Conservation (phyloP, 306 rosid species). For the Ochetophila trinervis region DNA sequence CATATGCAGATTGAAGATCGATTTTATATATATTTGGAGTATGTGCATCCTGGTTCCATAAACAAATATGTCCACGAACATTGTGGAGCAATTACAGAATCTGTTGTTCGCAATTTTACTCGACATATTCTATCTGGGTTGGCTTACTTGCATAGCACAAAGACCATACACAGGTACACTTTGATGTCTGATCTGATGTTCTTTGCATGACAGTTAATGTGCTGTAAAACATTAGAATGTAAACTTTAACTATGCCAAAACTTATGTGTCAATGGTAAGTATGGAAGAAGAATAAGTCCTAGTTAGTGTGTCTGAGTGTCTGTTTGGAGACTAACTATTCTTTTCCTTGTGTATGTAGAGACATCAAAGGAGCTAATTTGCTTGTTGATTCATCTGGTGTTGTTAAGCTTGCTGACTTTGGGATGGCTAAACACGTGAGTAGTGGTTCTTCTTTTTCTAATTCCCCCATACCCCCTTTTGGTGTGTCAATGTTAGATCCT, state of each 20-base stretch:
- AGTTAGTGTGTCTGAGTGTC: neutral
- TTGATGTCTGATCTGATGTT: conserved; percentile 6
- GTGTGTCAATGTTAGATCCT: conserved; percentile 2
- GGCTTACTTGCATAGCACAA: conserved; percentile 89
- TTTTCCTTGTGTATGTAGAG: conserved; percentile 42
- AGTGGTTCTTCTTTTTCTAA: conserved; percentile 1
- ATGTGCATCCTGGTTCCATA: conserved; percentile 92
- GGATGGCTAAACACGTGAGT: conserved; percentile 98
- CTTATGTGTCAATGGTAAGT: neutral
- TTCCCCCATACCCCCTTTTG: conserved; percentile 3
- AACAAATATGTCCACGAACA: conserved; percentile 89
- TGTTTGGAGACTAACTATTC: neutral
- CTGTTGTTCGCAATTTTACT: conserved; percentile 88
- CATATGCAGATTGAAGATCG: conserved; percentile 64
- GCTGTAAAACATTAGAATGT: neutral
- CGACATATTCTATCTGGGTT: conserved; percentile 90
- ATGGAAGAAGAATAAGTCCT: neutral
- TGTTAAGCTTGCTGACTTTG: conserved; percentile 97
- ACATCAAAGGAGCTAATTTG: conserved; percentile 95
- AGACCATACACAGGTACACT: conserved; percentile 82
- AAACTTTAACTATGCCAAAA: neutral
- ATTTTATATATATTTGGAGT: conserved; percentile 86
- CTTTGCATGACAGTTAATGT: neutral
- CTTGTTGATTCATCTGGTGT: conserved; percentile 92
- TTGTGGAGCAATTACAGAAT: conserved; percentile 89